phyloP scores from a whole-genome alignment of 768 basidiomycete species.

The Cystobasidium ongulense region DNA sequence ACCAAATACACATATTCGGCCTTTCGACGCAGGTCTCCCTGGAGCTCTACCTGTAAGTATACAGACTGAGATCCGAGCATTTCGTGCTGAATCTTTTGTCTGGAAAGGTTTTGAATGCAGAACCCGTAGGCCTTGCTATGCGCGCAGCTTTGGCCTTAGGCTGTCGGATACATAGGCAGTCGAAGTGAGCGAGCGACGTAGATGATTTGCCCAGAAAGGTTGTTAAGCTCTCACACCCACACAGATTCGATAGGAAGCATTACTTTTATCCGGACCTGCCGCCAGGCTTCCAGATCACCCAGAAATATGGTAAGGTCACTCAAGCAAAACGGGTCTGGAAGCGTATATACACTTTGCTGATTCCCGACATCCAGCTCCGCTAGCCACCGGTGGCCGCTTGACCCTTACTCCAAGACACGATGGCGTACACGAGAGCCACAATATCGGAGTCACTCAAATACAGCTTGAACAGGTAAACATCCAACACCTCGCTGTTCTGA shows the following conservation, averaged over 20 bases:
- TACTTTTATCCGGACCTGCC: conserved; percentile 96
- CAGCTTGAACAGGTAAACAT: conserved; percentile 80
- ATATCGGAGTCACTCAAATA: conserved; percentile 81
- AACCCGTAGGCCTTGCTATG: conserved; percentile 63
- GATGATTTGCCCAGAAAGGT: conserved; percentile 52
- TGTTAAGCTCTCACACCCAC: conserved; percentile 47
- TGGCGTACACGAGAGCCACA: conserved; percentile 45
- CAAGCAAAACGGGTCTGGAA: not conserved
- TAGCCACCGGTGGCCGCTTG: conserved; percentile 63
- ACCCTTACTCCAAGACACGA: conserved; percentile 43
- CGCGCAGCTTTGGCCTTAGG: conserved; percentile 69
- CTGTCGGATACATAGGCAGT: conserved; percentile 47
- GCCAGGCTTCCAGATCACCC: conserved; percentile 92
- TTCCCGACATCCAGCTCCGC: too few relatives aligned
- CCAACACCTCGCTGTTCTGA: too few relatives aligned
- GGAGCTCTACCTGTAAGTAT: conserved; percentile 76
- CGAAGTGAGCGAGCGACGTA: conserved; percentile 34
- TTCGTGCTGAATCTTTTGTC: conserved; percentile 56
- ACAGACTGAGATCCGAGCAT: conserved; percentile 45
- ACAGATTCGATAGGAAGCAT: conserved; percentile 87
- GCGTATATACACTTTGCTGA: too few relatives aligned
- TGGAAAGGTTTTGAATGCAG: conserved; percentile 40
- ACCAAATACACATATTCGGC: conserved; percentile 66
- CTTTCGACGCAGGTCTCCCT: conserved; percentile 82
- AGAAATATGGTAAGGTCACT: conserved; percentile 67